Percentiles rank a stretch among this genome's conserved stretches.
Evolutionary conservation across 768 basidiomycete genomes (phyloP).

Genomic region (Hebeloma cylindrosporum): DNA sequence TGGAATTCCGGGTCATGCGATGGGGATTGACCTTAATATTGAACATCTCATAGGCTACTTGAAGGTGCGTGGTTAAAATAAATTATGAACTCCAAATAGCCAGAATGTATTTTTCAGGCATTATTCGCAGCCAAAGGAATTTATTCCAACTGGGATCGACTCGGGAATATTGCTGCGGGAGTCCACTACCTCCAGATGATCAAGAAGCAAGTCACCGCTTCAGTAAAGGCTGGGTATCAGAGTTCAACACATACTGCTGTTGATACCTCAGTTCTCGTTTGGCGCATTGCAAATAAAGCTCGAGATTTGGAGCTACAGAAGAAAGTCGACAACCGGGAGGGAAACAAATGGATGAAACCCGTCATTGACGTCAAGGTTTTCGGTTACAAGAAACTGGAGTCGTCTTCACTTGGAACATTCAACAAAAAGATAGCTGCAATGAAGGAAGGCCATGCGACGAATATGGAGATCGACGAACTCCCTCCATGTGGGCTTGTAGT

Average conservation of each 20-base stretch:
- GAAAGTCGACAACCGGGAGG: not conserved
- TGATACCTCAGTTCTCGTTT: constrained; percentile 19
- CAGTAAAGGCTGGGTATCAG: constrained; percentile 25
- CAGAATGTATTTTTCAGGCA: constrained; percentile 8
- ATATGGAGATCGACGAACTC: constrained; percentile 17
- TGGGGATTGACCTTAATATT: constrained; percentile 38
- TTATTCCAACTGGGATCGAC: constrained; percentile 29
- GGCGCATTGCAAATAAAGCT: constrained; percentile 23
- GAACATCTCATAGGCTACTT: constrained; percentile 36
- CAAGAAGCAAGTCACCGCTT: constrained; percentile 26
- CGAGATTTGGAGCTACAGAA: constrained; percentile 16
- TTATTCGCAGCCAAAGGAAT: constrained; percentile 33
- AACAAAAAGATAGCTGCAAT: constrained; percentile 30
- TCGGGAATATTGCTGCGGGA: constrained; percentile 31
- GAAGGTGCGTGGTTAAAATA: constrained; percentile 24
- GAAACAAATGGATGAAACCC: constrained; percentile 9
- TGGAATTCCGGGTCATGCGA: constrained; percentile 32
- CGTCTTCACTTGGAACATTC: constrained; percentile 29
- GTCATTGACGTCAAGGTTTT: constrained; percentile 12
- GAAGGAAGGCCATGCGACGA: constrained; percentile 7
- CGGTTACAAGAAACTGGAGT: constrained; percentile 24
- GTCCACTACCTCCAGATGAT: constrained; percentile 28
- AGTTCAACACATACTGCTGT: constrained; percentile 23
- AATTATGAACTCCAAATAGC: not conserved
- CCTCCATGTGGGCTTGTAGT: too few species aligned